Evolutionary conservation across 2,329 filamentous ascomycete genomes (phyloP).

Genomic region (Aureobasidium melanogenum): DNA sequence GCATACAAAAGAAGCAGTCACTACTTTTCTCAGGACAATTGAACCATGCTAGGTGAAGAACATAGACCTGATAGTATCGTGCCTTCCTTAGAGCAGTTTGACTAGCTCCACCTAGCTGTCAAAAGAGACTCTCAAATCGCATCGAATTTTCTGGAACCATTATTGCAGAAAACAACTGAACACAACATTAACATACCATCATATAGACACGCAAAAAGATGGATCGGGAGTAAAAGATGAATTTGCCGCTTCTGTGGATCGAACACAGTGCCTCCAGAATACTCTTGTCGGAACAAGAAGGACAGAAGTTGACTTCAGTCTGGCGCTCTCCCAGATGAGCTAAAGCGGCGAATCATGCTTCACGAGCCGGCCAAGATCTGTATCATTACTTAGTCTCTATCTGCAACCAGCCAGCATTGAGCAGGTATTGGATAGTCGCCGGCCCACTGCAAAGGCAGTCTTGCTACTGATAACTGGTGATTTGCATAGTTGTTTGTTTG

Average conservation of each 20-base stretch:
- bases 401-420: too few relatives aligned
- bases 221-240: neutral
- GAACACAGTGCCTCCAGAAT: slow-evolving; percentile 31
- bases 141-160: neutral
- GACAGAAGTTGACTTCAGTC: slow-evolving; percentile 28
- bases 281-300: slow-evolving; percentile 19
- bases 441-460: too few relatives aligned
- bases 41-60: neutral
- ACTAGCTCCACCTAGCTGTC: neutral
- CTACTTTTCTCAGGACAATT: neutral
- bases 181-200: too few relatives aligned
- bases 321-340: slow-evolving; percentile 31
- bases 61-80: too few relatives aligned
- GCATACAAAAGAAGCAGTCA: neutral
- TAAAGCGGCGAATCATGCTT: slow-evolving; percentile 22
- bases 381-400: too few relatives aligned
- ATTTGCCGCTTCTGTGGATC: slow-evolving; percentile 28
- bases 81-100: neutral
- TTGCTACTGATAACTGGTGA: too few relatives aligned
- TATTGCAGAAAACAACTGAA: neutral
- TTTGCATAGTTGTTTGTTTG: too few relatives aligned
- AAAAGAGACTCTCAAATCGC: neutral
- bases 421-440: too few relatives aligned
- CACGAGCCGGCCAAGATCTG: neutral
- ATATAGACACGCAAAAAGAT: neutral